Evolutionary conservation across 495 filamentous ascomycete genomes (phyloP).

Genomic region (Acidomyces sp.): DNA sequence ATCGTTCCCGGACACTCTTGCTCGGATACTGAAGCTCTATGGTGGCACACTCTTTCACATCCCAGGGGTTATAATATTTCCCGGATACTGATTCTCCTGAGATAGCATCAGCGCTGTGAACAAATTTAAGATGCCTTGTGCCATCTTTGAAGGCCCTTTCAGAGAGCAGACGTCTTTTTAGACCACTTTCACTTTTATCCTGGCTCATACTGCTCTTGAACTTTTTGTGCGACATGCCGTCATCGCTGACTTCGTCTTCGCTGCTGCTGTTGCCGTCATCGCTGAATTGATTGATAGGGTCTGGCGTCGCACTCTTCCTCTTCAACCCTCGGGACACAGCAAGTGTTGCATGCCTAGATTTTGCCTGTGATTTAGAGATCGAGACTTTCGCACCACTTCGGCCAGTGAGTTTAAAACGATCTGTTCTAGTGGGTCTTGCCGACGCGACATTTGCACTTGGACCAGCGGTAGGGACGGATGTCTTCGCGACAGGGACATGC

Average conservation of each 20-base stretch:
- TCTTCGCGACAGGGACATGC: constrained; percentile 4
- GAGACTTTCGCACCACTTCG: neutral
- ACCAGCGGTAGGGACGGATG: neutral
- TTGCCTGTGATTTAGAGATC: neutral
- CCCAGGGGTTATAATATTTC: constrained; percentile 16
- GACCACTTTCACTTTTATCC: constrained; percentile 4
- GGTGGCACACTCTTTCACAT: neutral
- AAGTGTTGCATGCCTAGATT: neutral
- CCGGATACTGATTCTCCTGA: constrained; percentile 8
- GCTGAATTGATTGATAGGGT: constrained; percentile 10
- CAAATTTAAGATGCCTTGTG: neutral
- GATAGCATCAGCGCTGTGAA: constrained; percentile 18
- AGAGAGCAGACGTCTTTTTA: constrained; percentile 3
- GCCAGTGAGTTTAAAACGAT: constrained; percentile 13
- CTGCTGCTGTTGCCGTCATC: constrained; percentile 10
- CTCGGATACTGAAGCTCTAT: constrained; percentile 32
- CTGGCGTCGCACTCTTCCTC: constrained; percentile 17
- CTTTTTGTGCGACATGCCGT: constrained; percentile 11
- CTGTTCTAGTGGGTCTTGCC: neutral
- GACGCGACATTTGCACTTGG: neutral
- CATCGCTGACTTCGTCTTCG: constrained; percentile 11
- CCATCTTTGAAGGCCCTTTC: constrained; percentile 5
- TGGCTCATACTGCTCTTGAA: constrained; percentile 19
- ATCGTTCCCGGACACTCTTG: constrained; percentile 30
- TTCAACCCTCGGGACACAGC: constrained; percentile 7